Evolutionary conservation across 2,329 filamentous ascomycete genomes (phyloP).

Genomic region (Xylariaceae sp.): DNA sequence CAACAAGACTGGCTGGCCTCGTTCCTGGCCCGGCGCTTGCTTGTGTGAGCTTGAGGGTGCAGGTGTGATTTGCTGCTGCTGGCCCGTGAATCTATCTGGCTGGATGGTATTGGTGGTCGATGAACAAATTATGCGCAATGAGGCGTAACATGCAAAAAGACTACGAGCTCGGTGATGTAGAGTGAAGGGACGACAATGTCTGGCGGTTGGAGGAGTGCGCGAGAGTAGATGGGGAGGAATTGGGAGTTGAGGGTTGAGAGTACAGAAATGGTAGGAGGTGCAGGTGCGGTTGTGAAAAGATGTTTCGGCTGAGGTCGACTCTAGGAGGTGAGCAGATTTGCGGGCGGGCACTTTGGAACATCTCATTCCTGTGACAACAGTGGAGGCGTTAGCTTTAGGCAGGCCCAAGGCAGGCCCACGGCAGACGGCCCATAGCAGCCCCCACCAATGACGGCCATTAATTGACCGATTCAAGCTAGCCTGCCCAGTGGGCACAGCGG

Average conservation of each 20-base stretch:
- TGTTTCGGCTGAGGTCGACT: background rate
- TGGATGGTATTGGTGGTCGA: slow-evolving; percentile 9
- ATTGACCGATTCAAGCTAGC: slow-evolving; percentile 23
- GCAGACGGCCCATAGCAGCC: too few relatives aligned
- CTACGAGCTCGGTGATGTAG: slow-evolving; percentile 1
- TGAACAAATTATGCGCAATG: slow-evolving; percentile 6
- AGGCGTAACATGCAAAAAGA: slow-evolving; percentile 12
- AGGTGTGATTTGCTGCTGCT: slow-evolving; percentile 16
- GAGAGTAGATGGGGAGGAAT: too few relatives aligned
- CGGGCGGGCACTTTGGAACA: slow-evolving; percentile 17
- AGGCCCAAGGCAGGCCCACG: too few relatives aligned
- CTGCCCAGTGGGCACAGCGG: slow-evolving; percentile 7
- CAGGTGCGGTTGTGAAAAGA: background rate
- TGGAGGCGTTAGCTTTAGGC: slow-evolving; percentile 9
- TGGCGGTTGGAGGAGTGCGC: background rate
- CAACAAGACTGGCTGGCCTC: background rate
- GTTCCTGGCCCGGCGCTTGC: slow-evolving; percentile 30
- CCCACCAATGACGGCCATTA: slow-evolving; percentile 25
- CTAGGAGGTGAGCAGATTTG: slow-evolving; percentile 4
- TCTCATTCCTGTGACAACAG: slow-evolving; percentile 37
- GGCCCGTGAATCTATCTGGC: slow-evolving; percentile 22
- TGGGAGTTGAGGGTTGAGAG: too few relatives aligned
- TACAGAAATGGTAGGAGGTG: background rate
- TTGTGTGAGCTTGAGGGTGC: slow-evolving; percentile 22
- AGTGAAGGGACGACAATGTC: slow-evolving; percentile 12